Base-by-base conservation (phyloP, 805 yeast genomes). In the Brettanomyces anomalus region DNA sequence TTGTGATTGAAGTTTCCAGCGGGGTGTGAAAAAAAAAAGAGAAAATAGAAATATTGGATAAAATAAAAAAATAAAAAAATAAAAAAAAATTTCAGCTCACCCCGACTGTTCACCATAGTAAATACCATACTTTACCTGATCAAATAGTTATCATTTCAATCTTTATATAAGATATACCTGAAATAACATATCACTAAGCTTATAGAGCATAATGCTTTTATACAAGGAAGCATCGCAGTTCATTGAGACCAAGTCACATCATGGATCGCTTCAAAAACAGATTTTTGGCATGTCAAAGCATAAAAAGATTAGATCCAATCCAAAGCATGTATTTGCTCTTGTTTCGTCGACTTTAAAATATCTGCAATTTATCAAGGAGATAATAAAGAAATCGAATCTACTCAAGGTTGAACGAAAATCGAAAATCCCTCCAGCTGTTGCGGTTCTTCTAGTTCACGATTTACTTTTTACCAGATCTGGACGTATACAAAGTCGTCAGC, bases 401-500 rank as follows among this genome's bases (percentile, higher is more conserved):
- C 65, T 84, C 49, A 66, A 72, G 32, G 67, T 64, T 33, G 78
- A 76, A 30, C 72, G 70, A 44, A 59, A 63, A 40, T 43, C 59
- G 30, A 72, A 70, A 45, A 55, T 83, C 18, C 72, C 72, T 11
- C 75, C 73, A 42, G 64, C 70, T 14, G 60, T 84, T 39, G 76
- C 84, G 2, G 48, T 80, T 42, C 65, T 90, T 7, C 62, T 90
- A 61, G 81, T 81, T 1, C 95, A 90, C 55, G 98, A 90, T 63
- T 66, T 87, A 42, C 60, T 89, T 5, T 71, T 93, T 44, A 74
- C 90, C 5, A 74, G 78, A 49, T 71, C 77, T 21, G 93, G 94
- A 10, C 66, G 96, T 47, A 82, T 90, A 46, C 94, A 87, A 57
- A 81, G 87, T 70, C 94, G 94, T 5, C 89, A 88, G 54, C 87